These are phyloP conservation scores for Schrenkiella parvula DNA, from an alignment of 345 rosid species.

Conservation along the genomic window DNA sequence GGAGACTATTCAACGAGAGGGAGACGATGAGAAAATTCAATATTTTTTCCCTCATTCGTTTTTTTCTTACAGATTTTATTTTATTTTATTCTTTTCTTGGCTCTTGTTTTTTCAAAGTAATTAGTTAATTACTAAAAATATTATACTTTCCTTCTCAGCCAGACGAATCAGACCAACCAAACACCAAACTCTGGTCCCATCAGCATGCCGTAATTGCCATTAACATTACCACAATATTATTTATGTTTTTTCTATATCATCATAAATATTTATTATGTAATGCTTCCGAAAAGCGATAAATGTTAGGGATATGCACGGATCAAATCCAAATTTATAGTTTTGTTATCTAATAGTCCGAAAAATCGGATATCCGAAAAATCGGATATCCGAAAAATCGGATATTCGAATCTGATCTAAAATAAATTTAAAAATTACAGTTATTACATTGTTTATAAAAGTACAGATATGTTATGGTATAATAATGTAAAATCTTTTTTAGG, in stretches of 20 bases:
- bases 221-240: neutral
- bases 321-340: no score
- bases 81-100: slow-evolving; percentile 11
- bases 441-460: no score
- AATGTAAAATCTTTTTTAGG: no score
- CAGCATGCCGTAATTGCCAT: slow-evolving; percentile 7
- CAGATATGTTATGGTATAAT: no score
- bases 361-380: no score
- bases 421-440: no score
- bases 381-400: no score
- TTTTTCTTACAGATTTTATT: neutral
- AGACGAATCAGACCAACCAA: slow-evolving; percentile 30
- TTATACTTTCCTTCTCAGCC: slow-evolving; percentile 15
- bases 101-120: neutral
- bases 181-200: slow-evolving; percentile 26
- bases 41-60: neutral
- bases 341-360: no score
- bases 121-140: neutral
- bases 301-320: no score
- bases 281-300: no score
- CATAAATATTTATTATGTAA: neutral
- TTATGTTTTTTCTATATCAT: neutral
- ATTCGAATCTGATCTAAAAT: no score
- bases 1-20: slow-evolving; percentile 5
- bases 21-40: neutral